These are phyloP conservation scores for Tuber indicum DNA, from an alignment of 495 filamentous ascomycete genomes.

Conservation along the genomic window DNA sequence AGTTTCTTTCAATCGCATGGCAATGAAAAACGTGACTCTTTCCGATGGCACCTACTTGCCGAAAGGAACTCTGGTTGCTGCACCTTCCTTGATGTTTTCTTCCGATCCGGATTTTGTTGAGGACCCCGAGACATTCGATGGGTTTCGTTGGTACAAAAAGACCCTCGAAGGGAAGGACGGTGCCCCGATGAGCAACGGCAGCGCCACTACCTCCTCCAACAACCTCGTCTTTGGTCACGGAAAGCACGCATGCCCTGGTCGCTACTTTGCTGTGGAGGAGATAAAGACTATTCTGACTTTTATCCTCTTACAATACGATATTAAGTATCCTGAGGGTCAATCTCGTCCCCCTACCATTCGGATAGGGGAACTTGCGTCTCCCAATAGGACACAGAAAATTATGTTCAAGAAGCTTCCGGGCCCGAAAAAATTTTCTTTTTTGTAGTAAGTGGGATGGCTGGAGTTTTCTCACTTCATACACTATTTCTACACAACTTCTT, in stretches of 20 bases:
- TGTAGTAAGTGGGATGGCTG: neutral
- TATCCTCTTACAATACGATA: constrained; percentile 49
- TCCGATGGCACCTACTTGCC: constrained; percentile 48
- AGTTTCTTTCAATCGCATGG: constrained; percentile 48
- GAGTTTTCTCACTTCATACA: too few species aligned
- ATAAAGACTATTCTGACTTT: constrained; percentile 48
- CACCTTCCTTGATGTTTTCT: constrained; percentile 23
- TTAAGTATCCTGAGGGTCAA: constrained; percentile 46
- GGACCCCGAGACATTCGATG: constrained; percentile 50
- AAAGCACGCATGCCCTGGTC: constrained; percentile 51
- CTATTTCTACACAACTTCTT: too few species aligned
- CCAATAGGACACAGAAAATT: constrained; percentile 39
- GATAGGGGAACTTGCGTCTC: constrained; percentile 43
- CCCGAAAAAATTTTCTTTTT: constrained; percentile 16
- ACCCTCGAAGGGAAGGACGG: constrained; percentile 43
- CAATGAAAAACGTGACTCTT: constrained; percentile 44
- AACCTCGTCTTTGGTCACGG: constrained; percentile 52
- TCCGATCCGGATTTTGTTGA: constrained; percentile 27
- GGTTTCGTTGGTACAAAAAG: constrained; percentile 48
- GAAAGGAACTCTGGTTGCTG: constrained; percentile 42
- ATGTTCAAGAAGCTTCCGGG: constrained; percentile 39
- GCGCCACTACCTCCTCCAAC: constrained; percentile 46
- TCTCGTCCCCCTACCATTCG: constrained; percentile 37
- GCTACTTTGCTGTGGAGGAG: constrained; percentile 52
- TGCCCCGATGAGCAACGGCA: constrained; percentile 44